Evolutionary conservation across 2,329 filamentous ascomycete genomes (phyloP), one percentile per base, ranked within the genome.

Genomic region (Pseudocercospora cruenta): DNA sequence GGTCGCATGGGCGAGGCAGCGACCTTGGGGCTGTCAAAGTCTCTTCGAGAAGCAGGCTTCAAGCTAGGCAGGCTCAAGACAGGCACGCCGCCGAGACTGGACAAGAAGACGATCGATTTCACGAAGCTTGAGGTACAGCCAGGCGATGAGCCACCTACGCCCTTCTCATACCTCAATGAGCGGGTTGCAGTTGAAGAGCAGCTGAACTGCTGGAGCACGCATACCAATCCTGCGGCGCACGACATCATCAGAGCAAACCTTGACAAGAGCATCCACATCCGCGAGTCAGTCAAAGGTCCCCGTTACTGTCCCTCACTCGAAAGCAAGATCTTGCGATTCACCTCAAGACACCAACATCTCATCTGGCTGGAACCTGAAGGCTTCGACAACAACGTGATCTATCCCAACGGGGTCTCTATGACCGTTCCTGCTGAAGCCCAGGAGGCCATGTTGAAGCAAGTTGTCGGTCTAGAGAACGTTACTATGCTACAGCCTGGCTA

Each of bases 351-450:
- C 21, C 85, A 85, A 5, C 95, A 99, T 74, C 92, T 97, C 70
- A 90, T 99, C 62, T 99, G 95, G 95, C 87, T 99, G 14, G 95
- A 99, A 78, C 95, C 94, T 0, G 95, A 99, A 82, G 95, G 95
- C 2, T 96, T 97, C 74, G 87, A 94, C 69, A 96, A 88, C 76
- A 88, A 96, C 71, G 85, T 97, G 53, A 90, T 99, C 63, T 99
- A 99, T 76, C 95, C 95, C 0, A 99, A 99, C 74, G 95, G 95
- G 0, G 89, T 99, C 45, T 97, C 93, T 28, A 98, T 98, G 93
- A 99, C 95, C 0, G 89, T 99, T 2, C 95, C 95, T 0, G 90
- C 89, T 0, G 92, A 94, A 64, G 93, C 91, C 0, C 95, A 99
- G 78, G 90, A 92, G 73, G 86, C 90, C 60, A 88, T 96, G 76